Evolutionary conservation across 176 grass and related monocot species (phyloP).

Genomic region (Oryza australiensis): DNA sequence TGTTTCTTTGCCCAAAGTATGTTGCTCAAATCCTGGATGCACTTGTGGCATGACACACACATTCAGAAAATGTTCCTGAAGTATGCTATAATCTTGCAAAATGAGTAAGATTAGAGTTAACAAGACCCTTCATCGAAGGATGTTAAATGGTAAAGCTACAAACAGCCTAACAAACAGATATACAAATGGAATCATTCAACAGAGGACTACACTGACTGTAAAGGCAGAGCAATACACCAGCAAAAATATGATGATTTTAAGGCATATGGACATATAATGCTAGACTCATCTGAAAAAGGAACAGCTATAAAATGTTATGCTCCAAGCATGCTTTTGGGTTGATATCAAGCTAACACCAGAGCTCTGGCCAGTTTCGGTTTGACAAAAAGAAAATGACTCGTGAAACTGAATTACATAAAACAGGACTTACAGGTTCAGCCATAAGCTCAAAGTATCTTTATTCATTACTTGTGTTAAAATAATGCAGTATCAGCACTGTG

Average conservation of each 20-base stretch:
- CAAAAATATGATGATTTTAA: not conserved
- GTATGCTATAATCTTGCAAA: not conserved
- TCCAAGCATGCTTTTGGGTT: not conserved
- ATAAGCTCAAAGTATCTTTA: not conserved
- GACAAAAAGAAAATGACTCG: not conserved
- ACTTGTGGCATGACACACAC: too few species aligned
- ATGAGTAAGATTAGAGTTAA: not conserved
- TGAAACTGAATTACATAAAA: not conserved
- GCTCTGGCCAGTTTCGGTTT: not conserved
- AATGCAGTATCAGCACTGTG: constrained; percentile 1
- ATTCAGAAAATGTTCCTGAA: not conserved
- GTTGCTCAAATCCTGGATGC: too few species aligned
- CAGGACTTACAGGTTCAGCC: not conserved
- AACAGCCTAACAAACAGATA: not conserved
- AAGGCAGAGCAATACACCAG: not conserved
- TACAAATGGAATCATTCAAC: not conserved
- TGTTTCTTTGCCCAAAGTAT: too few species aligned
- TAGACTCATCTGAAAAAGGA: not conserved
- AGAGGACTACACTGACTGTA: not conserved
- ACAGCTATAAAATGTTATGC: not conserved
- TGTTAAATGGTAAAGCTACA: not conserved
- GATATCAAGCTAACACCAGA: not conserved
- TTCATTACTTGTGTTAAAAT: not conserved
- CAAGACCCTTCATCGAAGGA: not conserved
- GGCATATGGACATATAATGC: not conserved